Evolutionary conservation across 2,329 filamentous ascomycete genomes (phyloP).

Genomic region (Truncatella angustata): DNA sequence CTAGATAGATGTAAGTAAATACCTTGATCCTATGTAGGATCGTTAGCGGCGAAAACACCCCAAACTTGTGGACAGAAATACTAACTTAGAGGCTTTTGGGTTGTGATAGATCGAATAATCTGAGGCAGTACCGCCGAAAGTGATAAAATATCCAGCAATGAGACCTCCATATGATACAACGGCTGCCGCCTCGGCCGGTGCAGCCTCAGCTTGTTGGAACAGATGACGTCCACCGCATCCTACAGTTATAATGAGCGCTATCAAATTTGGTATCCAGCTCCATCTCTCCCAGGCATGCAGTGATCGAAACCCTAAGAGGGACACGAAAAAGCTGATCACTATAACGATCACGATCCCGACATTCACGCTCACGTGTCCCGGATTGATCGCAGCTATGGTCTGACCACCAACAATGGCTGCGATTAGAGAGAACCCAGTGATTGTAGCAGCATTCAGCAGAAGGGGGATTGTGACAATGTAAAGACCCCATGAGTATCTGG

Average conservation of each 20-base stretch:
- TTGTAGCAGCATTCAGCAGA: conserved; percentile 54
- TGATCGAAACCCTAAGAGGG: conserved; percentile 53
- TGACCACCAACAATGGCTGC: conserved; percentile 56
- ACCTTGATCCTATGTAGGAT: conserved; percentile 32
- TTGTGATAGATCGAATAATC: conserved; percentile 58
- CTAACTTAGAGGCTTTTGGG: conserved; percentile 39
- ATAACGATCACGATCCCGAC: conserved; percentile 58
- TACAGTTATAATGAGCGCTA: conserved; percentile 49
- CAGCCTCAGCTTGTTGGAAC: conserved; percentile 17
- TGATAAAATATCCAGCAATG: conserved; percentile 52
- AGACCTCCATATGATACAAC: conserved; percentile 44
- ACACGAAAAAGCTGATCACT: conserved; percentile 49
- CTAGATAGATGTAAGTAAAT: conserved; percentile 49
- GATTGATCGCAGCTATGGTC: conserved; percentile 46
- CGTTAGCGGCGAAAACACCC: conserved; percentile 6
- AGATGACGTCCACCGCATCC: conserved; percentile 53
- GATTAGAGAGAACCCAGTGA: conserved; percentile 57
- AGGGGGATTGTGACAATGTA: conserved; percentile 52
- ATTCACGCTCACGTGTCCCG: conserved; percentile 45
- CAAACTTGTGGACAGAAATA: background rate
- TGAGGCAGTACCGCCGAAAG: conserved; percentile 53
- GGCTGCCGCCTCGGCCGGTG: conserved; percentile 17
- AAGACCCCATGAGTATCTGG: conserved; percentile 57
- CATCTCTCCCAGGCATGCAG: conserved; percentile 55
- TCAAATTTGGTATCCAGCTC: conserved; percentile 55